Evolutionary conservation across 805 yeast genomes (phyloP).

Genomic region (Debaryomyces hansenii): DNA sequence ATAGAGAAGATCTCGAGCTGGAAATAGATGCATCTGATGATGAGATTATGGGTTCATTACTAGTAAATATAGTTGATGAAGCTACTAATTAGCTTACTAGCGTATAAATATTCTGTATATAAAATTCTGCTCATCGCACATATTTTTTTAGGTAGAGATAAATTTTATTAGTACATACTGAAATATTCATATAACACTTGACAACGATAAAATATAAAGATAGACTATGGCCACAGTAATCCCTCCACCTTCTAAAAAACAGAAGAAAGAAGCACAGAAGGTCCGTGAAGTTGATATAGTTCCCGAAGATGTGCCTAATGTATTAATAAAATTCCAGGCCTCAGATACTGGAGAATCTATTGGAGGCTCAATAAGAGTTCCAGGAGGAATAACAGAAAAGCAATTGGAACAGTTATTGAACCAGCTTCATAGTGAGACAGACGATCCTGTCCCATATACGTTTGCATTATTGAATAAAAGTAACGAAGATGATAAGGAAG

Average conservation of each 20-base stretch:
- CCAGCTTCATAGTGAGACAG: conserved; percentile 65
- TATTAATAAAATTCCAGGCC: conserved; percentile 85
- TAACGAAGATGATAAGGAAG: conserved; percentile 30
- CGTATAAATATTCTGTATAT: neutral
- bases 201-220: neutral
- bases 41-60: conserved; percentile 23
- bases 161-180: neutral
- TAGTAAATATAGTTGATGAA: neutral
- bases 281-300: conserved; percentile 71
- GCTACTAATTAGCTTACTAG: neutral
- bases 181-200: neutral
- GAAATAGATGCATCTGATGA: conserved; percentile 35
- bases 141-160: neutral
- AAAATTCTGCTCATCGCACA: neutral
- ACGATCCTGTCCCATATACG: conserved; percentile 88
- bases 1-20: conserved; percentile 10
- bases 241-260: conserved; percentile 93
- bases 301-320: conserved; percentile 83
- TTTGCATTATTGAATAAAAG: conserved; percentile 62
- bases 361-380: conserved; percentile 87
- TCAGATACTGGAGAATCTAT: conserved; percentile 86
- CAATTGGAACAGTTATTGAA: conserved; percentile 89
- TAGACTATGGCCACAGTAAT: conserved; percentile 79
- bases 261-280: conserved; percentile 77
- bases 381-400: conserved; percentile 80